A percentile compares a stretch with the other conserved stretches of the same genome.
phyloP scores from a whole-genome alignment of 306 rosid genomes.

The peach (Prunus persica) region Prunus_persica_NCBIv2 NC_034015.1:17783001-17783500 shows the following conservation, averaged over 20 bases:
- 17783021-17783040: not conserved
- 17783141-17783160: conserved; percentile 68
- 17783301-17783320: conserved; percentile 58
- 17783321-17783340: conserved; percentile 57
- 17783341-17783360: conserved; percentile 21
- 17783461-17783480: conserved; percentile 45
- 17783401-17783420: not conserved
- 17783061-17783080: not conserved
- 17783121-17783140: conserved; percentile 51
- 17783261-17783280: conserved; percentile 45
- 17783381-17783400: conserved; percentile 5
- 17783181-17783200: conserved; percentile 83
- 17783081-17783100: not conserved
- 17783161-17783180: conserved; percentile 61
- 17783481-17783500: conserved; percentile 59
- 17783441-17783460: conserved; percentile 56
- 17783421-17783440: conserved; percentile 21
- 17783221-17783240: conserved; percentile 59
- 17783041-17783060: not conserved
- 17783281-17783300: conserved; percentile 51
- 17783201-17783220: conserved; percentile 82
- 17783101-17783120: not conserved
- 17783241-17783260: conserved; percentile 66
- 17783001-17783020: conserved; percentile 71
- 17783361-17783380: conserved; percentile 10